Base-by-base conservation (phyloP, 2,329 filamentous ascomycete genomes). In the Microdochium trichocladiopsis region DNA sequence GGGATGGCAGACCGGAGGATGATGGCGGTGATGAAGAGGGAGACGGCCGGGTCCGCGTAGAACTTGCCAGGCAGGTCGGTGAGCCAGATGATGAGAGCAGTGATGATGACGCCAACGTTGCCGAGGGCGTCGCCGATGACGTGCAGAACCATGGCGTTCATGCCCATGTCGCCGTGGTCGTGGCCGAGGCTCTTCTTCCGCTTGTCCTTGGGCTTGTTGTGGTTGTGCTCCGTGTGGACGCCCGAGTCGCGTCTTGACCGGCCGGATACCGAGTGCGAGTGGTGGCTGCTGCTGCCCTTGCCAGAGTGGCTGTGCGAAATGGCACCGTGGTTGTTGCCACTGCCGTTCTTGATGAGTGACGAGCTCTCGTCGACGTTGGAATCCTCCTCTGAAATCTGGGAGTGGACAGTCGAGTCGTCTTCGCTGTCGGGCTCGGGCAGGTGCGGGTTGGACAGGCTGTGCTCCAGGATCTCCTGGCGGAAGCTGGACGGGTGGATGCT, bases 31-130 rank as follows among this genome's bases (percentile, higher is more conserved):
- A 99, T 99, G 69, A 97, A 80, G 16, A 99, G 82, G 0, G 94
- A 99, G 54, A 99, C 93, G 18, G 84, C 82, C 0, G 94, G 94
- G 65, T 99, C 94, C 45, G 90, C 87, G 65, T 97, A 97, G 72
- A 83, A 88, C 57, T 89, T 86, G 74, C 87, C 91, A 4, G 80
- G 78, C 77, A 83, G 95, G 51, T 87, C 76, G 2, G 90, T 94
- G 53, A 95, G 78, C 92, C 92, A 96, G 72, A 99, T 97, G 66
- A 94, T 78, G 33, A 95, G 78, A 4, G 89, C 90, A 4, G 90
- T 90, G 48, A 78, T 77, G 57, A 95, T 95, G 58, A 95, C 90
- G 61, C 90, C 90, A 51, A 95, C 80, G 64, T 95, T 95, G 58
- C 90, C 90, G 2, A 95, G 79, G 47, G 89, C 89, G 69, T 95